These are phyloP conservation scores for Tetrahymena thermophila DNA, from an alignment of 73 alveolate genomes.

Conservation along the genomic window DNA sequence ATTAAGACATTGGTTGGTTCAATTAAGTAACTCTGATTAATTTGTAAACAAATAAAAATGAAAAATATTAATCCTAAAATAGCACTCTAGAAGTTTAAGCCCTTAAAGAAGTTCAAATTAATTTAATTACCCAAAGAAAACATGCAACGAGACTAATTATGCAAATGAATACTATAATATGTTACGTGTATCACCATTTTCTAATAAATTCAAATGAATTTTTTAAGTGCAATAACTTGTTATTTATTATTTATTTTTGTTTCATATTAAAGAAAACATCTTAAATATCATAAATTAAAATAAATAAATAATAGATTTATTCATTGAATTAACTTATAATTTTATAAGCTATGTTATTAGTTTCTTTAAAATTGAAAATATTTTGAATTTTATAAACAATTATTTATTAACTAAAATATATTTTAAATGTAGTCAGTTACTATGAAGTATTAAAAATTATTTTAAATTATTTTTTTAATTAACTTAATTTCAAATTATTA, in stretches of 20 bases:
- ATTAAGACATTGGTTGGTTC: constrained; percentile 39
- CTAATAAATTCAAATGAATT: constrained; percentile 37
- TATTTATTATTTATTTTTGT: not conserved
- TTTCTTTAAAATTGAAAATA: too few species aligned
- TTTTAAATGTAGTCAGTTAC: not conserved
- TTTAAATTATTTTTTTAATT: too few species aligned
- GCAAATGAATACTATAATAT: constrained; percentile 39
- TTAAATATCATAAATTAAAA: too few species aligned
- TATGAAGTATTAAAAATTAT: too few species aligned
- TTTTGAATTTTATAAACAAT: too few species aligned
- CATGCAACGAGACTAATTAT: constrained; percentile 39
- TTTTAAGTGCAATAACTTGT: not conserved
- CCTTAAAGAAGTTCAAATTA: not conserved
- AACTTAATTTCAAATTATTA: too few species aligned
- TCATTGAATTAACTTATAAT: too few species aligned
- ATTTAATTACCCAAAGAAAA: constrained; percentile 34
- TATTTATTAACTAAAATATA: not conserved
- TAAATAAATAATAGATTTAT: too few species aligned
- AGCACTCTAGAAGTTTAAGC: constrained; percentile 1
- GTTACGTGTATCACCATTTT: constrained; percentile 30
- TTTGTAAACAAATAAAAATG: not conserved
- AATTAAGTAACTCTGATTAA: not conserved
- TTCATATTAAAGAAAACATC: not conserved
- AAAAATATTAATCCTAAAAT: not conserved
- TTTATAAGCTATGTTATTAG: too few species aligned